Conservation (phyloP, 352 stramenopile genomes). For the Pythium scleroteichum region DNA sequence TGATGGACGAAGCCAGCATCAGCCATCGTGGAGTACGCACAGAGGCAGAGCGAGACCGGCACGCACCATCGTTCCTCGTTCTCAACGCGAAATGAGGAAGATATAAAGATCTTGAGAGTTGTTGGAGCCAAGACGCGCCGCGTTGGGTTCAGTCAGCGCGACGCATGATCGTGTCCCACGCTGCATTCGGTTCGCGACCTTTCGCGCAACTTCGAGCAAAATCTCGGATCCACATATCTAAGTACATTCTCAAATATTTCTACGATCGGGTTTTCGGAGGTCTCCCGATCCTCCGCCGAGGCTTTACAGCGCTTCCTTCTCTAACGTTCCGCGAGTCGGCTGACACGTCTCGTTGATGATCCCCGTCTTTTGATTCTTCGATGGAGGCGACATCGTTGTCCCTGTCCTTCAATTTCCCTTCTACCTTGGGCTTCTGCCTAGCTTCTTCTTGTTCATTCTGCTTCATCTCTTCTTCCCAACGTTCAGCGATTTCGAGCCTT, state of each 20-base stretch:
- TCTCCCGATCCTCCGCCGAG: background rate
- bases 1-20: background rate
- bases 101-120: no score
- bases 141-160: background rate
- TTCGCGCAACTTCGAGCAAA: background rate
- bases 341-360: no score
- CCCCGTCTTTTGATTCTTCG: no score
- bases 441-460: background rate
- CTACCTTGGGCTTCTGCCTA: background rate
- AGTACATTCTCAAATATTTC: background rate
- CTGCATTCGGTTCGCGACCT: background rate
- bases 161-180: background rate
- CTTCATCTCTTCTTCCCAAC: conserved; percentile 5
- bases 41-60: no score
- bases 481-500: background rate
- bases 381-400: no score
- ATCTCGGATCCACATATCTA: background rate
- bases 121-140: no score
- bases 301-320: no score
- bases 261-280: background rate
- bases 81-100: no score
- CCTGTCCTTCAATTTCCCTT: no score
- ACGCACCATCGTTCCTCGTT: no score
- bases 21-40: no score
- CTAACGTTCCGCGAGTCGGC: no score